These are phyloP conservation scores for Phytophthora pseudosyringae DNA, from an alignment of 352 stramenopile genomes.

Conservation along the genomic window DNA sequence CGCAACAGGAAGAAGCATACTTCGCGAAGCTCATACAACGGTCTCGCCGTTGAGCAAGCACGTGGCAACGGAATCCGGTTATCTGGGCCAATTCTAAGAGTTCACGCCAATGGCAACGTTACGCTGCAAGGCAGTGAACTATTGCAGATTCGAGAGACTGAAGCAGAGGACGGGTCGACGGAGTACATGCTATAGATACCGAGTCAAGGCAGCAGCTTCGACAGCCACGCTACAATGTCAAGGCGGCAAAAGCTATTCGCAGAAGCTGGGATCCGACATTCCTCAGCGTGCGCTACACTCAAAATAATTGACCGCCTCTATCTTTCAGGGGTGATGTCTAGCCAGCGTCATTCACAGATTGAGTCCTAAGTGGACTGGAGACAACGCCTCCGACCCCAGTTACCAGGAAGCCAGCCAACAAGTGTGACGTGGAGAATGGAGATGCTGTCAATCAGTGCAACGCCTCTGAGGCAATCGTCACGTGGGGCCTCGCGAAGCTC, in stretches of 20 bases:
- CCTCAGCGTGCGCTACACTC: neutral
- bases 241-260: constrained; percentile 6
- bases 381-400: neutral
- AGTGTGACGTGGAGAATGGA: constrained; percentile 25
- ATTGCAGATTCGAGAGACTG: constrained; percentile 2
- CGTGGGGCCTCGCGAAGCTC: constrained; percentile 37
- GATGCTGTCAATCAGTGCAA: constrained; percentile 45
- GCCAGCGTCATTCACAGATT: neutral
- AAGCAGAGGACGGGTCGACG: constrained; percentile 12
- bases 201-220: neutral
- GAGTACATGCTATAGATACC: constrained; percentile 15
- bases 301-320: constrained; percentile 7
- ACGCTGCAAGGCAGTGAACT: constrained; percentile 1
- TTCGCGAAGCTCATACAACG: constrained; percentile 53
- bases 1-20: constrained; percentile 21
- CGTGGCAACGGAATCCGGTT: neutral
- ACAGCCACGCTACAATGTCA: neutral
- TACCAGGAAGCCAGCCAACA: constrained; percentile 2
- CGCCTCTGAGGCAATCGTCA: constrained; percentile 46
- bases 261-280: constrained; percentile 2
- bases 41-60: constrained; percentile 6
- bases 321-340: neutral
- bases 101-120: neutral
- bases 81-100: neutral
- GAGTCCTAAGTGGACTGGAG: neutral